phyloP scores from a whole-genome alignment of 1,284 basidiomycete genomes.

The Athelia psychrophila region DNA sequence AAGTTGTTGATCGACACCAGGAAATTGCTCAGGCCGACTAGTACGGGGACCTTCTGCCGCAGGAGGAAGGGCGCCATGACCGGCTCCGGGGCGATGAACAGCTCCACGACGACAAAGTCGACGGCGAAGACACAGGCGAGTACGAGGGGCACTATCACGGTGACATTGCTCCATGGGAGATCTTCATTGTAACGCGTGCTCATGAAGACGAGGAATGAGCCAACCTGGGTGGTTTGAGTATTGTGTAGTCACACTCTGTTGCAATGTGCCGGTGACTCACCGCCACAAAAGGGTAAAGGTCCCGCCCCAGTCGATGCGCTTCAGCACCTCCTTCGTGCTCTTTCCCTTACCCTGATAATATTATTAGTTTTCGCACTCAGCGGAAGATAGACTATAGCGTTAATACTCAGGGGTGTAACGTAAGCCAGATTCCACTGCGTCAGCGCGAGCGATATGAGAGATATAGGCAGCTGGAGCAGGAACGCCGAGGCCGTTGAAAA shows the following conservation, averaged over 20 bases:
- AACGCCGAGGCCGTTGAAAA: conserved; percentile 79
- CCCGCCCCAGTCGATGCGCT: conserved; percentile 66
- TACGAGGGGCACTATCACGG: conserved; percentile 55
- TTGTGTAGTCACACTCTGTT: conserved; percentile 4
- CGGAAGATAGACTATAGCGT: conserved; percentile 16
- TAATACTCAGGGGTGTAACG: conserved; percentile 54
- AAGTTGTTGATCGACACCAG: conserved; percentile 76
- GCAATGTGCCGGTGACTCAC: conserved; percentile 37
- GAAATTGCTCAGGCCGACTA: conserved; percentile 75
- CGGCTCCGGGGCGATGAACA: conserved; percentile 66
- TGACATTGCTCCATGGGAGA: conserved; percentile 52
- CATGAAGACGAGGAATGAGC: conserved; percentile 64
- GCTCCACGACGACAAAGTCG: conserved; percentile 60
- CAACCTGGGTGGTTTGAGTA: conserved; percentile 41
- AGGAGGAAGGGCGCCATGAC: conserved; percentile 71
- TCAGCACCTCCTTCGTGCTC: conserved; percentile 49
- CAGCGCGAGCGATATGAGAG: conserved; percentile 58
- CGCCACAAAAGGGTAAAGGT: conserved; percentile 57
- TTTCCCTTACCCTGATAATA: conserved; percentile 47
- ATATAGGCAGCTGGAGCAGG: conserved; percentile 69
- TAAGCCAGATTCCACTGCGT: conserved; percentile 58
- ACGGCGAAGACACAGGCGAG: conserved; percentile 47
- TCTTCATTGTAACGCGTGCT: conserved; percentile 70
- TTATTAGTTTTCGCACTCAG: too few species aligned
- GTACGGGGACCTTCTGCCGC: conserved; percentile 63